phyloP scores from a whole-genome alignment of 1,139 yeast species.

The Starmera stellimalicola region DNA sequence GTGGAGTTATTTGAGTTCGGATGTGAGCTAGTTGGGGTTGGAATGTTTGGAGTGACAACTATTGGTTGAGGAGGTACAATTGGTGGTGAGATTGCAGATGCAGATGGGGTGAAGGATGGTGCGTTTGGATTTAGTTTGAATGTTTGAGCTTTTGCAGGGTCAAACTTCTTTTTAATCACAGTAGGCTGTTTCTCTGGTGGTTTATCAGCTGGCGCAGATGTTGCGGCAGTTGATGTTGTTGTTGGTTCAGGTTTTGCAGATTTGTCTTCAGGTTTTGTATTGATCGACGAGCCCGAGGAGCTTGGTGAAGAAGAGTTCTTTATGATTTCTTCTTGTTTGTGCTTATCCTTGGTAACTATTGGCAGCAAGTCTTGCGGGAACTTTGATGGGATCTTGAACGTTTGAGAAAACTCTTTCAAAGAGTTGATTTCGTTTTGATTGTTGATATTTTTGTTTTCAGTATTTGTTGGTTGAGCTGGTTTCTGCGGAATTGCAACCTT shows the following conservation, averaged over 20 bases:
- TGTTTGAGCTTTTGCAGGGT: conserved; percentile 44
- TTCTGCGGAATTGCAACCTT: neutral
- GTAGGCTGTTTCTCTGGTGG: conserved; percentile 10
- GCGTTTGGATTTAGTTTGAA: conserved; percentile 69
- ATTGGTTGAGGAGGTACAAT: conserved; percentile 7
- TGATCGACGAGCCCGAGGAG: conserved; percentile 4
- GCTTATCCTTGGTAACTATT: conserved; percentile 58
- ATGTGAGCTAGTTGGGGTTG: conserved; percentile 11
- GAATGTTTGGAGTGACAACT: neutral
- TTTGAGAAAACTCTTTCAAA: conserved; percentile 74
- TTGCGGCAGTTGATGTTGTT: conserved; percentile 6
- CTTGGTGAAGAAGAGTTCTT: conserved; percentile 21
- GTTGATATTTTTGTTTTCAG: conserved; percentile 36
- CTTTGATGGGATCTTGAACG: conserved; percentile 66
- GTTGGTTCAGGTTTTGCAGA: no score
- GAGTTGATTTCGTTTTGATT: conserved; percentile 69
- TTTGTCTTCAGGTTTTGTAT: conserved; percentile 9
- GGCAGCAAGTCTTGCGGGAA: conserved; percentile 74
- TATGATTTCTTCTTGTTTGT: conserved; percentile 51
- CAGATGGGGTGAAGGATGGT: conserved; percentile 60
- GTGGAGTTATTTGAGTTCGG: conserved; percentile 14
- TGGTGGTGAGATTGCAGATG: conserved; percentile 54
- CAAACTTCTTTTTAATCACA: conserved; percentile 34
- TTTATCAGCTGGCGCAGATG: conserved; percentile 4
- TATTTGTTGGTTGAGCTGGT: neutral